phyloP scores from a whole-genome alignment of 768 basidiomycete species.

The Phaffia australis region DNA sequence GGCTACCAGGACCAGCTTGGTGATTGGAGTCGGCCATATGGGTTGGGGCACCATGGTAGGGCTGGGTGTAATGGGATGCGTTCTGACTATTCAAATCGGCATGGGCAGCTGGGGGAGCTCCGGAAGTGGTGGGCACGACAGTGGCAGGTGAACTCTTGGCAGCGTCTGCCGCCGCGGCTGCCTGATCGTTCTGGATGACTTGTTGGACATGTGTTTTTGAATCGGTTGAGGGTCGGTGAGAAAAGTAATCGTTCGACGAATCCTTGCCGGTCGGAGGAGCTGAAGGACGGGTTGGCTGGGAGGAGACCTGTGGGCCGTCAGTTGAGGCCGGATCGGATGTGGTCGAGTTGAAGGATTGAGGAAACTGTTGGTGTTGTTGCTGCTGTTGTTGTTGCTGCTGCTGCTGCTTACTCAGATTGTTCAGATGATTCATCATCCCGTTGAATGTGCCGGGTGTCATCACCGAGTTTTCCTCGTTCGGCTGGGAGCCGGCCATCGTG shows the following conservation, averaged over 20 bases:
- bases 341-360: conserved; percentile 5
- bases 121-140: conserved; percentile 3
- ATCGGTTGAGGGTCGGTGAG: conserved; percentile 15
- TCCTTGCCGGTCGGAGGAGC: not conserved
- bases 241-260: conserved; percentile 23
- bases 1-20: not conserved
- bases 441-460: conserved; percentile 44
- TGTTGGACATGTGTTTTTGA: conserved; percentile 26
- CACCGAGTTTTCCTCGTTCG: too few relatives aligned
- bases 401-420: conserved; percentile 24
- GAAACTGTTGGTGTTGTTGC: conserved; percentile 32
- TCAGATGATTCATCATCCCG: conserved; percentile 55
- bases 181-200: not conserved
- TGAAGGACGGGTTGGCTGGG: conserved; percentile 11
- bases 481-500: conserved; percentile 23
- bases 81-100: not conserved
- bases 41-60: conserved; percentile 7
- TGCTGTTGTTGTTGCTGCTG: conserved; percentile 25
- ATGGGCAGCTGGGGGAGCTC: conserved; percentile 13
- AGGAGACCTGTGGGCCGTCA: not conserved
- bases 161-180: not conserved
- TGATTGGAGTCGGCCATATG: not conserved
- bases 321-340: not conserved
- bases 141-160: not conserved
- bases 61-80: too few relatives aligned